Base-by-base conservation (phyloP, 495 filamentous ascomycete genomes). In the Cudoniella acicularis region DNA sequence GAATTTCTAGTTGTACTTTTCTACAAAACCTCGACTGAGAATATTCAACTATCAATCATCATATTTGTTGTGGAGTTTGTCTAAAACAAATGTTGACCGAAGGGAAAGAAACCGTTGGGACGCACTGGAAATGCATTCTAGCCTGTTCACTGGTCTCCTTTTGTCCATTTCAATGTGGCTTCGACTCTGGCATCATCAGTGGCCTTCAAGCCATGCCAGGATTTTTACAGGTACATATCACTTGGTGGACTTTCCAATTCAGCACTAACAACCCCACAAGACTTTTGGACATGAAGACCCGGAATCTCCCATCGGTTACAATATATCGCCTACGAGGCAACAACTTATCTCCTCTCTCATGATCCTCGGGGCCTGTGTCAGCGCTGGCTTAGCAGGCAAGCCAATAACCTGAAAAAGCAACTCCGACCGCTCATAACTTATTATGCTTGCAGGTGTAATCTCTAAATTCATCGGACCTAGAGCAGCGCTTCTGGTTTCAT, bases 151-250 rank as follows among this genome's bases (percentile, higher is more conserved):
- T 76, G 22, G 76, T 77, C 60, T 77, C 74, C 43, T 77, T 79
- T 53, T 76, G 66, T 46, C 79, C 82, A 0, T 87, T 87, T 62
- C 83, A 85, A 63, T 87, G 85, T 74, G 82, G 83, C 11, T 66
- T 85, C 48, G 83, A 87, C 57, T 85, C 83, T 62, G 81, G 80
- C 13, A 70, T 84, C 50, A 81, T 86, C 48, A 81, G 80, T 10
- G 81, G 82, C 56, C 69, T 86, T 10, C 83, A 85, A 62, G 82
- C 82, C 55, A 85, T 85, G 83, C 56, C 73, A 27, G 81, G 82
- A n/a, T 86, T 85, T 64, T 70, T 85, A 40, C 8, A 49, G 45
- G 57, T 61, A 45, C 17, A 36, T n/a, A n/a, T n/a, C n/a, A n/a
- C n/a, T n/a, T n/a, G n/a, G n/a, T n/a, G n/a, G n/a, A n/a, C n/a